Base-by-base conservation (phyloP, 148 eudicot species). In the Camellia japonica region DNA sequence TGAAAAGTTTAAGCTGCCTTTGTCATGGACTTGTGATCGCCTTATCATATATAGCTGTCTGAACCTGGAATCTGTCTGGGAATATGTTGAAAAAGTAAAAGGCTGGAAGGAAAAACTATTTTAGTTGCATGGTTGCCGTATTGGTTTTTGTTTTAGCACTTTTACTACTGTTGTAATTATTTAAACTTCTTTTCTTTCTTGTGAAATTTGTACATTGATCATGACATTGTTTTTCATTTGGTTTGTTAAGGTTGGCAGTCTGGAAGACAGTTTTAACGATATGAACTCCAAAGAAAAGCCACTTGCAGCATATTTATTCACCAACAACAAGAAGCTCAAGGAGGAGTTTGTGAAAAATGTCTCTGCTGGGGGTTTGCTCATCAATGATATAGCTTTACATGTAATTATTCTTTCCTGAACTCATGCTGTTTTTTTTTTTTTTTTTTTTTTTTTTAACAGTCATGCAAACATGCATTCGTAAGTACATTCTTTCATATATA, bases 231-330 rank as follows among this genome's bases (percentile, higher is more conserved):
- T 3, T 10, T 75, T 52, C 14, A 23, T 69, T 65, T 49, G 52
- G 18, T 68, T 72, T 65, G 68, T 52, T 19, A 78, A 91, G 95
- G 91, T 90, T 54, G 84, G 87, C 67, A 84, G 66, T 67, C 56
- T 91, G 46, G 89, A 91, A 75, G 93, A 91, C 44, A 77, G 90
- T 68, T 76, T 88, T 59, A 44, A 73, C 42, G n/a, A 84, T 18
- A 83, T 90, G 9, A 88, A 78, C 73, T 84, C 91, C 10, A 86
- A 69, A 87, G 80, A 86, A 75, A 90, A 91, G 82, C 93, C 95
- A 71, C 89, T 91, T 64, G 93, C 91, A 52, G 91, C 91, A 41
- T 91, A 91, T 74, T 16, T 88, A 46, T 91, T 91, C 76, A 91
- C 95, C 43, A 90, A 88, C 84, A 83, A 85, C 78, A 87, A 86